Conservation (phyloP, 768 basidiomycete genomes). For the Serendipita sp. region DNA sequence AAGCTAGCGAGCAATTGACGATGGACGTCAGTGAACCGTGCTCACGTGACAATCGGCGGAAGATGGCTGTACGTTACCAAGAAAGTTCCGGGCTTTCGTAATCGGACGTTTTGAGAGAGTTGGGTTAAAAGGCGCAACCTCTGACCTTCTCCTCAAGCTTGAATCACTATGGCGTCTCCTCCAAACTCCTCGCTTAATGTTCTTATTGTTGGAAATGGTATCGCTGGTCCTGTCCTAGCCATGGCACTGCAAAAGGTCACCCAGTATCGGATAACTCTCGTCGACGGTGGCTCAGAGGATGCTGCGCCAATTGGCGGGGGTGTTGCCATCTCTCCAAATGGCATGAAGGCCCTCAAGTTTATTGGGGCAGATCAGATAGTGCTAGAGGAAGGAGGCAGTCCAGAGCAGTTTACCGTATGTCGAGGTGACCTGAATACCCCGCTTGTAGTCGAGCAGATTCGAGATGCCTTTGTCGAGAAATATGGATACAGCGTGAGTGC, state of each 20-base stretch:
- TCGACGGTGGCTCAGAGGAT: not conserved
- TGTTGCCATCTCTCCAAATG: not conserved
- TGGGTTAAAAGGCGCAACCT: no score
- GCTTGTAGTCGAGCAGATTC: not conserved
- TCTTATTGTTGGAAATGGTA: slow-evolving; percentile 25
- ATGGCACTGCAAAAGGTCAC: slow-evolving; percentile 22
- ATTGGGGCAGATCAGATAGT: not conserved
- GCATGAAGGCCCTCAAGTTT: not conserved
- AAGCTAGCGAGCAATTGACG: no score
- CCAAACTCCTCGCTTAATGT: slow-evolving; percentile 13
- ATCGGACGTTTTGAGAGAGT: no score
- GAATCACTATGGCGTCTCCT: not conserved
- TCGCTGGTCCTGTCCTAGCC: slow-evolving; percentile 27
- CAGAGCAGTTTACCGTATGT: not conserved
- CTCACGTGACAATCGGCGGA: no score
- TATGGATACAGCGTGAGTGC: not conserved
- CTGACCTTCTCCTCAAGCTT: no score
- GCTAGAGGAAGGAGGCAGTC: not conserved
- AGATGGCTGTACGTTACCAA: no score
- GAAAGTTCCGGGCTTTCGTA: no score
- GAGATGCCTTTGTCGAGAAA: not conserved
- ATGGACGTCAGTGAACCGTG: no score
- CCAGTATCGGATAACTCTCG: not conserved
- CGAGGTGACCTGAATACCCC: not conserved
- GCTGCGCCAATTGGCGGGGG: not conserved